A percentile compares a stretch with the other conserved stretches of the same genome.
Evolutionary conservation across 2,329 filamentous ascomycete genomes (phyloP).

Genomic region (Neonectria punicea): DNA sequence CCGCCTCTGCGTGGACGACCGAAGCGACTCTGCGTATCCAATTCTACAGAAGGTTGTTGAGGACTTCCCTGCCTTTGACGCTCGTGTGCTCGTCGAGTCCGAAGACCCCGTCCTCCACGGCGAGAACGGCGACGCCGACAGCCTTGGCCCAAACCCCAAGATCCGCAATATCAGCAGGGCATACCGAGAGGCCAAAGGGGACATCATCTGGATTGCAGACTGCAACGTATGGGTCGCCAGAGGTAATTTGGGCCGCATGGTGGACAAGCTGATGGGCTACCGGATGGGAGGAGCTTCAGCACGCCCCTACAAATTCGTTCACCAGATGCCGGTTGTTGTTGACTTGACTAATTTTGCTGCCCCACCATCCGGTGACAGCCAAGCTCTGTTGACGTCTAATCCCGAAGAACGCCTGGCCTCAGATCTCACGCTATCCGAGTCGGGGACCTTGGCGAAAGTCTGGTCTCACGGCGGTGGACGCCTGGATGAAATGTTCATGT

Average conservation of each 20-base stretch:
- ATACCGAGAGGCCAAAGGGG: constrained; percentile 87
- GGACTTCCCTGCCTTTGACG: constrained; percentile 79
- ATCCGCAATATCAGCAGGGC: constrained; percentile 95
- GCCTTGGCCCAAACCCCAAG: constrained; percentile 96
- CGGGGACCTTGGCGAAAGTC: constrained; percentile 43
- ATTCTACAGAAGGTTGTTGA: constrained; percentile 76
- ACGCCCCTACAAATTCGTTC: constrained; percentile 87
- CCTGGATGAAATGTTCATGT: constrained; percentile 94
- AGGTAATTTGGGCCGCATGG: constrained; percentile 86
- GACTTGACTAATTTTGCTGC: constrained; percentile 64
- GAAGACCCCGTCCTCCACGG: constrained; percentile 78
- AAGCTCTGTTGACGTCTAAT: constrained; percentile 48
- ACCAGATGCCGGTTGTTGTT: constrained; percentile 91
- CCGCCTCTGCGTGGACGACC: constrained; percentile 82
- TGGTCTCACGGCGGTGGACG: constrained; percentile 74
- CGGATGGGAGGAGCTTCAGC: constrained; percentile 57
- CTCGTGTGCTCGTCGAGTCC: constrained; percentile 80
- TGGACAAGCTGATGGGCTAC: constrained; percentile 84
- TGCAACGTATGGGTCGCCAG: constrained; percentile 94
- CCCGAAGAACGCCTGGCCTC: constrained; percentile 42
- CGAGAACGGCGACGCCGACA: constrained; percentile 58
- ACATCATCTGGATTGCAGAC: constrained; percentile 94
- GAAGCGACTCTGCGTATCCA: constrained; percentile 79
- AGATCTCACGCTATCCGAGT: constrained; percentile 27
- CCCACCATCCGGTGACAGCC: constrained; percentile 32